Evolutionary conservation across 192 early-diverging fungal genomes (phyloP).

Genomic region (Diversispora eburnea): DNA sequence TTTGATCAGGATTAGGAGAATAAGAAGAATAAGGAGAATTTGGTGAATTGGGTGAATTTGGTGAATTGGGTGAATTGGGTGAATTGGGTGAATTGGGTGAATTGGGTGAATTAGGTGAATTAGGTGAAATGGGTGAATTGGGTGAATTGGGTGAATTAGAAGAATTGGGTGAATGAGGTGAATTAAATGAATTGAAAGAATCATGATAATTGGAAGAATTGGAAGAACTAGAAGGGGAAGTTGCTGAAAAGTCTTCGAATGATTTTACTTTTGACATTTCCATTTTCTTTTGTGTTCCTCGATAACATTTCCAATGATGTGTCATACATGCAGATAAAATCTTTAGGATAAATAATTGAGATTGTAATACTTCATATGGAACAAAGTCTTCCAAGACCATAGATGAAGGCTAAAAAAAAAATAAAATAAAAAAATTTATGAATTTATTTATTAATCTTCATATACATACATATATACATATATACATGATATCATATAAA

Average conservation of each 20-base stretch:
- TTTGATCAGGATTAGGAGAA: background rate
- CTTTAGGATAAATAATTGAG: constrained; percentile 79
- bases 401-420: constrained; percentile 34
- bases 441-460: background rate
- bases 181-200: too few relatives aligned
- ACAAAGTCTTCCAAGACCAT: constrained; percentile 52
- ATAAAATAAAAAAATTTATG: background rate
- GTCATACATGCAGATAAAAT: constrained; percentile 84
- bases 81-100: background rate
- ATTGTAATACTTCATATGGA: constrained; percentile 70
- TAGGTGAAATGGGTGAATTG: too few relatives aligned
- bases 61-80: too few relatives aligned
- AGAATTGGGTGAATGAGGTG: too few relatives aligned
- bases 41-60: too few relatives aligned
- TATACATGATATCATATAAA: background rate
- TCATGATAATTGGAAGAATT: too few relatives aligned
- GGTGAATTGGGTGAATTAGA: too few relatives aligned
- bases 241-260: background rate
- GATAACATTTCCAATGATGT: constrained; percentile 77
- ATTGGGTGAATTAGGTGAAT: too few relatives aligned
- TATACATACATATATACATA: background rate
- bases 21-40: too few relatives aligned
- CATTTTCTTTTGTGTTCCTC: constrained; percentile 39
- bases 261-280: background rate
- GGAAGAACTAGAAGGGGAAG: too few relatives aligned